A percentile compares a stretch with the other conserved stretches of the same genome.
These are phyloP conservation scores for Raphanus raphanistrum DNA, from an alignment of 345 rosid species.

Conservation along the genomic window DNA sequence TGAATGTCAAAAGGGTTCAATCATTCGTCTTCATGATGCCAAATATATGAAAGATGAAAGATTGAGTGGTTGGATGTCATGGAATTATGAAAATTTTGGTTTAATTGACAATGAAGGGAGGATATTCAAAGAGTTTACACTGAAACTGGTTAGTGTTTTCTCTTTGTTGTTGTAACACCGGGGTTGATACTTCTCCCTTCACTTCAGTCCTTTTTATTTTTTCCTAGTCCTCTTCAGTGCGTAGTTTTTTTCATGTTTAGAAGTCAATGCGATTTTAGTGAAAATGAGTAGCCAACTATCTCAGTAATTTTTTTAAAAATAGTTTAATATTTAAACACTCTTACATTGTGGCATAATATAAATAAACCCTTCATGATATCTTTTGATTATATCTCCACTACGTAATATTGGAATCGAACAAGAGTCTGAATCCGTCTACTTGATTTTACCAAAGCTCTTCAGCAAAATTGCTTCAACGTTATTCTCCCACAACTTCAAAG, in stretches of 20 bases:
- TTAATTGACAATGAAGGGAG: background rate
- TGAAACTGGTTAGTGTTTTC: background rate
- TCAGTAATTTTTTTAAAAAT: background rate
- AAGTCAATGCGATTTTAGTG: background rate
- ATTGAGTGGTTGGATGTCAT: background rate
- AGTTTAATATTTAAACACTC: background rate
- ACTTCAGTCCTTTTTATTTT: background rate
- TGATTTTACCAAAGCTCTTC: too few species aligned
- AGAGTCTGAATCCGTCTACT: too few species aligned
- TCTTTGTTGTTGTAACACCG: background rate
- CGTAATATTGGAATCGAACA: background rate
- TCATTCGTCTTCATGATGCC: background rate
- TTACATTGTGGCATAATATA: background rate
- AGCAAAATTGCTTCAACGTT: background rate
- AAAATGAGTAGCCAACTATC: background rate
- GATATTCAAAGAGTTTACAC: background rate
- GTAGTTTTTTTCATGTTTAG: background rate
- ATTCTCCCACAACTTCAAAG: background rate
- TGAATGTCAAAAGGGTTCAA: background rate
- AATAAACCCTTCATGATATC: background rate
- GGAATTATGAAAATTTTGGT: background rate
- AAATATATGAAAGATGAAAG: background rate
- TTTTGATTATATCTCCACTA: background rate
- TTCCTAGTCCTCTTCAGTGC: background rate
- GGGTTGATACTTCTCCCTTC: background rate